Evolutionary conservation across 2,329 filamentous ascomycete genomes (phyloP), one percentile per base, ranked within the genome.

Genomic region (Paraconiothyrium brasiliense): DNA sequence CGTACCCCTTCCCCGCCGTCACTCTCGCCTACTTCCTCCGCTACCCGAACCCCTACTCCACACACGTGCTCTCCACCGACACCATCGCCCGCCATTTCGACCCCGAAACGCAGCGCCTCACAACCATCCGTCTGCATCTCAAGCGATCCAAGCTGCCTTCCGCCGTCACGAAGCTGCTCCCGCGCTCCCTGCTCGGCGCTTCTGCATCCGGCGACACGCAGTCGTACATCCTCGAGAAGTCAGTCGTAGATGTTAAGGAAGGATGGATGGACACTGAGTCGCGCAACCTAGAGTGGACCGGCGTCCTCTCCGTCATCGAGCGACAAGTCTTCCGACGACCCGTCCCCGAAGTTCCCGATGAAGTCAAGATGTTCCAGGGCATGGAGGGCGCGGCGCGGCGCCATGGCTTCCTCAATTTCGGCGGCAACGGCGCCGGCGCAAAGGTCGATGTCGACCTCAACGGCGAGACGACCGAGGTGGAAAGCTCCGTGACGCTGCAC

Each of bases 11-110:
- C 82, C 89, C 91, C 64, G 92, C 92, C 77, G 92, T 95, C 64
- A 93, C 92, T 52, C 89, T 95, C 78, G 92, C 92, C 81, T 95
- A 93, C 85, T 95, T 94, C 81, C 89, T 95, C 54, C 91, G 92
- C 67, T 95, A 95, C 81, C 93, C 91, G 67, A 95, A 94, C 74
- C 92, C 92, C 7, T 94, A 94, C 82, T 90, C 89, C 67, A 89
- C 87, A 66, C 92, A 95, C 81, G 92, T 95, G 57, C 83, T 93
- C 70, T 92, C 90, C 74, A 93, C 91, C 78, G 92, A 95, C 79
- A 93, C 91, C 71, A 92, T 95, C 77, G 87, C 88, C 52, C 90
- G 89, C 67, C 83, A 86, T 77, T 87, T 92, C 79, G 92, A 94
- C 78, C 85, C 89, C 7, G 81, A 80, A n/a, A 92, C 90, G 1